Evolutionary conservation across 148 eudicot genomes (phyloP).

Genomic region (Rhododendron mucronatum): DNA sequence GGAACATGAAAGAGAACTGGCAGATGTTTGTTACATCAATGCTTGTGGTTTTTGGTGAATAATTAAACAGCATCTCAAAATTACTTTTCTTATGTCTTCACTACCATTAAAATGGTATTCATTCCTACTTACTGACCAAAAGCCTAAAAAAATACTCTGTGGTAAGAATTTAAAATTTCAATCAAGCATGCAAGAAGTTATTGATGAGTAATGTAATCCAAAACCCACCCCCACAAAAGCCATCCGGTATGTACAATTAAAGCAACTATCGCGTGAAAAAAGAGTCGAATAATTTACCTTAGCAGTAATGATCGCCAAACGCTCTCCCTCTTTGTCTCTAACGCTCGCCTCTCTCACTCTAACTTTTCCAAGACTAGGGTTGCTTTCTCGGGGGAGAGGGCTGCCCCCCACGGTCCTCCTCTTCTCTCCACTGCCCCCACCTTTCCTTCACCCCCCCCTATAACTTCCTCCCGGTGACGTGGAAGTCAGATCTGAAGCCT

Average conservation of each 20-base stretch:
- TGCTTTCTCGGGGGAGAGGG: not conserved
- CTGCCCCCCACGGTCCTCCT: not conserved
- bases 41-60: not conserved
- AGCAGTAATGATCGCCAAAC: not conserved
- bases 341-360: not conserved
- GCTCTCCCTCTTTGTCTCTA: not conserved
- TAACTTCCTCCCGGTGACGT: not conserved
- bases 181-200: not conserved
- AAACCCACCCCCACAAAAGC: not conserved
- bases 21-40: not conserved
- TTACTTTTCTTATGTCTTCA: not conserved
- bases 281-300: not conserved
- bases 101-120: not conserved
- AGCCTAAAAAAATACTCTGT: not conserved
- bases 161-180: not conserved
- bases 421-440: not conserved
- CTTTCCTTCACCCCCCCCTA: not conserved
- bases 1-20: not conserved
- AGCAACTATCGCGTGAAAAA: not conserved
- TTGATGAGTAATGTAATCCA: not conserved
- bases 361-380: not conserved
- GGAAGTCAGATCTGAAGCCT: not conserved
- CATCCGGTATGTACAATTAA: not conserved
- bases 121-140: not conserved
- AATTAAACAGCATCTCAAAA: not conserved